A percentile compares a stretch with the other conserved stretches of the same genome.
phyloP scores from a whole-genome alignment of 2,329 filamentous ascomycete genomes.

The Fusarium pseudonygamai region DNA sequence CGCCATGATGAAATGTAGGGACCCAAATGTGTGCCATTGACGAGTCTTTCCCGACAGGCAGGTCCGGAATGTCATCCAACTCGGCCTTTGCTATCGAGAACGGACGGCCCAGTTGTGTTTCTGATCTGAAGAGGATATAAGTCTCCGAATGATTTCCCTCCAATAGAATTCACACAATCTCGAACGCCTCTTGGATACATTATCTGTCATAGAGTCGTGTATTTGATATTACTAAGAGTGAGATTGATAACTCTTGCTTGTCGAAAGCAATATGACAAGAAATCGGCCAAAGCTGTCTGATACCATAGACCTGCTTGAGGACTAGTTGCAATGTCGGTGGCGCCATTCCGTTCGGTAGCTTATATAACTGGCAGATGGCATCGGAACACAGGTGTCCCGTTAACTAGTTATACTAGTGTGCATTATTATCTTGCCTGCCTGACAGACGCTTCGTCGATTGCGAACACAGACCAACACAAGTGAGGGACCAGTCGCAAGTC shows the following conservation, averaged over 20 bases:
- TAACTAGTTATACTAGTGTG: slow-evolving; percentile 21
- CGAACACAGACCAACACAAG: background rate
- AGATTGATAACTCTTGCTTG: background rate
- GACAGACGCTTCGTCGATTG: slow-evolving; percentile 3
- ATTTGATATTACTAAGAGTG: background rate
- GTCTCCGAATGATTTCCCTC: background rate
- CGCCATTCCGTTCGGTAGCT: slow-evolving; percentile 33
- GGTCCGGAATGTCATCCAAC: slow-evolving; percentile 7
- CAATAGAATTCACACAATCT: background rate
- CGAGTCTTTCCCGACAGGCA: slow-evolving; percentile 8
- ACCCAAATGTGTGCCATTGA: slow-evolving; percentile 20
- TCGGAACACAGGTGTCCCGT: slow-evolving; percentile 13
- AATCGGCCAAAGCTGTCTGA: background rate
- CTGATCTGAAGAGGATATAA: background rate
- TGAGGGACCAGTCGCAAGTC: background rate
- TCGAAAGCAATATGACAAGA: slow-evolving; percentile 1
- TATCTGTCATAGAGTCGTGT: background rate
- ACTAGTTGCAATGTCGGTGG: slow-evolving; percentile 20
- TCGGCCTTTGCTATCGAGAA: background rate
- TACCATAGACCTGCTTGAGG: slow-evolving; percentile 12
- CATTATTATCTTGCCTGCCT: slow-evolving; percentile 11
- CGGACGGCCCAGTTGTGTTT: background rate
- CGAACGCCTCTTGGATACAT: background rate
- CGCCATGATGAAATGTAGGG: slow-evolving; percentile 6
- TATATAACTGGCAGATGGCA: slow-evolving; percentile 19